These are phyloP conservation scores for Phanerochaete carnosa DNA, from an alignment of 768 basidiomycete species.

Conservation along the genomic window DNA sequence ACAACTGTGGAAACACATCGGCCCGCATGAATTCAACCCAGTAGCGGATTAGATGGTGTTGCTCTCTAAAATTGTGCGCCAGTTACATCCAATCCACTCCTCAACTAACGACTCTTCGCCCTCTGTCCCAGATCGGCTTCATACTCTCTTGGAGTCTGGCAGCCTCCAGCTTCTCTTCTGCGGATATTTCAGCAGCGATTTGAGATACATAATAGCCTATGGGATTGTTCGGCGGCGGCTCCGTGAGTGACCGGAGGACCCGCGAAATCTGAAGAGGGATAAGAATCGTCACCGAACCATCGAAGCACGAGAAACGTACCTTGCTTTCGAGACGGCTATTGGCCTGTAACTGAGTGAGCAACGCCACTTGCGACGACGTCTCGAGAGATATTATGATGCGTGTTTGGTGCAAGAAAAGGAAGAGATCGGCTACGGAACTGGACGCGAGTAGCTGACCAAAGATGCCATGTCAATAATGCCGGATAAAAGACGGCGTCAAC, in stretches of 20 bases:
- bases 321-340: conserved; percentile 49
- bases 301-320: conserved; percentile 31
- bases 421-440: conserved; percentile 62
- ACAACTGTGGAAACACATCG: too few species aligned
- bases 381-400: conserved; percentile 54
- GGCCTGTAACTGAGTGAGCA: conserved; percentile 47
- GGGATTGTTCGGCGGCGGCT: conserved; percentile 44
- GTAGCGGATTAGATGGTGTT: too few species aligned
- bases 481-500: background rate
- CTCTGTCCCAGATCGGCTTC: conserved; percentile 12
- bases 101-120: conserved; percentile 19
- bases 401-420: conserved; percentile 57
- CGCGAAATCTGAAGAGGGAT: conserved; percentile 46
- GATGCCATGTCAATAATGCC: background rate
- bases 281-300: background rate
- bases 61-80: background rate
- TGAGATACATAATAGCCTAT: conserved; percentile 52
- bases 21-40: too few species aligned
- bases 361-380: conserved; percentile 44
- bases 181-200: conserved; percentile 58
- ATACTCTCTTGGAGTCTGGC: conserved; percentile 21
- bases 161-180: conserved; percentile 65
- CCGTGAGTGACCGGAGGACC: conserved; percentile 48
- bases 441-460: conserved; percentile 24
- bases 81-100: background rate